A percentile compares a stretch with the other conserved stretches of the same genome.
Evolutionary conservation across 1,284 basidiomycete species (phyloP).

Genomic region (Moesziomyces aphidis): DNA sequence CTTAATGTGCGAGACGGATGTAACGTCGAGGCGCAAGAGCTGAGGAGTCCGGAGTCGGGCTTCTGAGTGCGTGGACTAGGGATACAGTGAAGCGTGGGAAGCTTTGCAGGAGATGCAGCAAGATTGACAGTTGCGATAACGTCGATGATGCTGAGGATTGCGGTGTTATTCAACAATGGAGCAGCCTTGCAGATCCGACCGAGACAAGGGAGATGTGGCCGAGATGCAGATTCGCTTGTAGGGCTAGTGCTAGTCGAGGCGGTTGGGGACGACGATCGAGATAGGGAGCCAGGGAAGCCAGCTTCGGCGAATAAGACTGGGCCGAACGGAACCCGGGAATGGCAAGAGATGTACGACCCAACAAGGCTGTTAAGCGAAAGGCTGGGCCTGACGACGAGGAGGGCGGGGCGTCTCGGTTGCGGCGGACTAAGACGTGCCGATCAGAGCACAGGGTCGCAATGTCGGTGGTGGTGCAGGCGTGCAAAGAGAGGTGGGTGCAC

Average conservation of each 20-base stretch:
- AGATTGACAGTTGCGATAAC: not conserved
- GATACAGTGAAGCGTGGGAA: not conserved
- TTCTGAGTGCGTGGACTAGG: not conserved
- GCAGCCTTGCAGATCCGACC: constrained; percentile 4
- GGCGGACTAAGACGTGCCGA: not conserved
- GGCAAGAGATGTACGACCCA: not conserved
- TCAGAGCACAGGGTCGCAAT: not conserved
- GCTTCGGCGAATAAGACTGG: not conserved
- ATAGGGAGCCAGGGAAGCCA: not conserved
- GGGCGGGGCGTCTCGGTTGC: constrained; percentile 5
- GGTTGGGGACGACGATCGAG: not conserved
- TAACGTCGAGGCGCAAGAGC: not conserved
- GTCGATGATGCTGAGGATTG: not conserved
- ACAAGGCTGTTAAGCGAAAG: constrained; percentile 8
- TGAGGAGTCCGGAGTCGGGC: too few relatives aligned
- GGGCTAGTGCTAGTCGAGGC: too few relatives aligned
- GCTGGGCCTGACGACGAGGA: constrained; percentile 5
- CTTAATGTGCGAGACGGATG: not conserved
- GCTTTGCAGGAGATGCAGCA: not conserved
- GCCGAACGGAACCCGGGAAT: not conserved
- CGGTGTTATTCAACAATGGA: not conserved
- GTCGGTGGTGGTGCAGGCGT: not conserved
- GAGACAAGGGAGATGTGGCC: constrained; percentile 3
- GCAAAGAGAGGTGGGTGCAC: too few relatives aligned
- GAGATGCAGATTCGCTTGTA: constrained; percentile 2